A percentile compares a stretch with the other conserved stretches of the same genome.
Evolutionary conservation across 305 asterid species (phyloP).

Genomic region (Fraxinus paxiana): DNA sequence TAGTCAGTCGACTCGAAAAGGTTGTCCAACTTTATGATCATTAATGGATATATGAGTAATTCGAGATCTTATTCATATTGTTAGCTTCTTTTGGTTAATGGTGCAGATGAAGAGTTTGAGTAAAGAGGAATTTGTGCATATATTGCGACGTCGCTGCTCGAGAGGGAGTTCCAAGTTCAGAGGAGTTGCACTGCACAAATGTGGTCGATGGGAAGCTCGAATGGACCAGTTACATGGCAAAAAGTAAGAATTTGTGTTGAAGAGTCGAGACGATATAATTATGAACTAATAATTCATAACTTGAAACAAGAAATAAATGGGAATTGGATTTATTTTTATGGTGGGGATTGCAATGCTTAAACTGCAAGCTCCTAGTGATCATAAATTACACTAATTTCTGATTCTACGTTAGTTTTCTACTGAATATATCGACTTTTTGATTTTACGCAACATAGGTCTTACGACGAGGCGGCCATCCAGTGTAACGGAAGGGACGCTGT

Average conservation of each 20-base stretch:
- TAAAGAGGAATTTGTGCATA: slow-evolving; percentile 5
- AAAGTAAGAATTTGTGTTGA: slow-evolving; percentile 47
- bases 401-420: slow-evolving; percentile 24
- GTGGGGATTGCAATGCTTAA: slow-evolving; percentile 50
- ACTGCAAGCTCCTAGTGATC: slow-evolving; percentile 75
- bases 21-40: neutral
- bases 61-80: neutral
- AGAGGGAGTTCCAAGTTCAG: slow-evolving; percentile 81
- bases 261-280: neutral
- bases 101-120: neutral
- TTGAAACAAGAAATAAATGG: slow-evolving; percentile 22
- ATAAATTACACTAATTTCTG: slow-evolving; percentile 14
- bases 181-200: slow-evolving; percentile 80
- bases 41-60: neutral
- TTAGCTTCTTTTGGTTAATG: neutral
- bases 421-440: slow-evolving; percentile 17
- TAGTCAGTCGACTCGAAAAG: neutral
- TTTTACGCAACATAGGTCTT: slow-evolving; percentile 55
- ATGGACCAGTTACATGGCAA: slow-evolving; percentile 88
- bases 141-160: slow-evolving; percentile 62
- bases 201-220: slow-evolving; percentile 94
- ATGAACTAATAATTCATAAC: neutral
- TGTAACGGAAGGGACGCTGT: slow-evolving; percentile 76
- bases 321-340: slow-evolving; percentile 33
- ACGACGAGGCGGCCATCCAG: slow-evolving; percentile 71